A percentile compares a stretch with the other conserved stretches of the same genome.
Conservation (phyloP, 2,329 filamentous ascomycete genomes). For the Acephala macrosclerotiorum region DNA sequence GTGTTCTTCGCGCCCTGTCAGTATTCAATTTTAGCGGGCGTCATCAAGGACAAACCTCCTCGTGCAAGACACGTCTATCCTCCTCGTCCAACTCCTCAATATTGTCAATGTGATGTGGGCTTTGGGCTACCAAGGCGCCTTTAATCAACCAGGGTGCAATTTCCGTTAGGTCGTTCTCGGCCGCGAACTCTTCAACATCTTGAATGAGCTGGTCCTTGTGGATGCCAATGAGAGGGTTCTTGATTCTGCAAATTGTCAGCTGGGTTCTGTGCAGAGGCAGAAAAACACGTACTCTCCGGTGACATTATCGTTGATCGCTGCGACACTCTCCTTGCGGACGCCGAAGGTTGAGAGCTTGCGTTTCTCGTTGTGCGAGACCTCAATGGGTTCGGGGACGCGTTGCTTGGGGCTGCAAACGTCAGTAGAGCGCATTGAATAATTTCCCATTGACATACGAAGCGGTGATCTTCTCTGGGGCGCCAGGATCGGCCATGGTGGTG, state of each 20-base stretch:
- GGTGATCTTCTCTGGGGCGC: not conserved
- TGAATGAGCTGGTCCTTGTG: conserved; percentile 56
- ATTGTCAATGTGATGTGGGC: conserved; percentile 30
- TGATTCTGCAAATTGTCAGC: conserved; percentile 49
- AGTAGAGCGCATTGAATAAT: not conserved
- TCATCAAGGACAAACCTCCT: conserved; percentile 53
- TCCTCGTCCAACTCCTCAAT: conserved; percentile 43
- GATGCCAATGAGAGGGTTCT: conserved; percentile 63
- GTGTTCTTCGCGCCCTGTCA: conserved; percentile 43
- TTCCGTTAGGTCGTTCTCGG: conserved; percentile 60
- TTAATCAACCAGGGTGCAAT: conserved; percentile 29
- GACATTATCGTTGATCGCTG: conserved; percentile 34
- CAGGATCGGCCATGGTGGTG: not conserved
- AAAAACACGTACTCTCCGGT: conserved; percentile 36
- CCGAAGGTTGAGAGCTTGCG: conserved; percentile 31
- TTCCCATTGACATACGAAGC: not conserved
- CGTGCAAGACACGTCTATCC: conserved; percentile 43
- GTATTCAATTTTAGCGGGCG: not conserved
- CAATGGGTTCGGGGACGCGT: conserved; percentile 57
- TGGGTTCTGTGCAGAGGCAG: not conserved
- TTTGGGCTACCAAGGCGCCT: conserved; percentile 51
- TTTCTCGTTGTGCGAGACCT: conserved; percentile 52
- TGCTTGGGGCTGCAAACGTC: conserved; percentile 49
- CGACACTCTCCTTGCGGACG: conserved; percentile 32
- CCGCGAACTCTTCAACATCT: conserved; percentile 66